A percentile compares a stretch with the other conserved stretches of the same genome.
Conservation (phyloP, 192 early-diverging fungal genomes). For the Tieghemiomyces parasiticus region DNA sequence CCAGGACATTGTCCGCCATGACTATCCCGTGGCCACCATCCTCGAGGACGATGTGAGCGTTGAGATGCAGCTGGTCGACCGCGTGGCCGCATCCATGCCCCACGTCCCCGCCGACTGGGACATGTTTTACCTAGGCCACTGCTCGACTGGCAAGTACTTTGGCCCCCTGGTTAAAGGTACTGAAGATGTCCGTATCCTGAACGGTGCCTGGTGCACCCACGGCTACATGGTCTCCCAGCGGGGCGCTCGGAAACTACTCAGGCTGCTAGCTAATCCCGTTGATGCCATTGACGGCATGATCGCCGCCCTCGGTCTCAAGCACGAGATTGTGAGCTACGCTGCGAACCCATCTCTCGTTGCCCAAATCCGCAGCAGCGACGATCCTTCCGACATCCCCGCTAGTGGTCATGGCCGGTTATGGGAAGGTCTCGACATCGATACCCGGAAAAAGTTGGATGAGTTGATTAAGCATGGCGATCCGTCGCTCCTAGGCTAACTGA, state of each 20-base stretch:
- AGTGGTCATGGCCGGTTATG: not conserved
- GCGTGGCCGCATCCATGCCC: conserved; percentile 13
- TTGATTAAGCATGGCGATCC: too few species aligned
- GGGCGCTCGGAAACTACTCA: not conserved
- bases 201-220: not conserved
- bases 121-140: conserved; percentile 23
- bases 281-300: not conserved
- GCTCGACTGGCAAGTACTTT: conserved; percentile 16
- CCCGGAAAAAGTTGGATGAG: not conserved
- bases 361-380: not conserved
- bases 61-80: conserved; percentile 19
- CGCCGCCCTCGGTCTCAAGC: not conserved
- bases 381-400: not conserved
- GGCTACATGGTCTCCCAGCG: not conserved
- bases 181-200: not conserved
- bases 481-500: too few species aligned
- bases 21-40: conserved; percentile 16
- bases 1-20: conserved; percentile 14
- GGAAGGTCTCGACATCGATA: not conserved
- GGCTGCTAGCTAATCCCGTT: not conserved
- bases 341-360: not conserved
- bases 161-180: not conserved
- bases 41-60: conserved; percentile 24
- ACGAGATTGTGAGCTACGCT: not conserved
- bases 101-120: conserved; percentile 20